Base-by-base conservation (phyloP, 495 filamentous ascomycete genomes). In the Cladorrhinum samala region DNA sequence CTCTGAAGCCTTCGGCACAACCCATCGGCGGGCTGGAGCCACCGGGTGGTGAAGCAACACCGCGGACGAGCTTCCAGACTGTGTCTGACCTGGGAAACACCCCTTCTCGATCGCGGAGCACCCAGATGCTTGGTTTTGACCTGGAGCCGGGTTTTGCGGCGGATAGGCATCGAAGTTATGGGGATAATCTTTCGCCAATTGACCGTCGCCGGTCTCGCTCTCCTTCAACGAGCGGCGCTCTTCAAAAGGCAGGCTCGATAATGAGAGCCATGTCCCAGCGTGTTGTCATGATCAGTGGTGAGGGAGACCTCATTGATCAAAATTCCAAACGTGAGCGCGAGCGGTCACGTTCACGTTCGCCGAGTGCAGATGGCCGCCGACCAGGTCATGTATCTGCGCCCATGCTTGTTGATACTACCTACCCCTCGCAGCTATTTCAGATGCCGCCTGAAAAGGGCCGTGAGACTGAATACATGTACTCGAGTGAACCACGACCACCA, bases 241-340 rank as follows among this genome's bases (percentile, higher is more conserved):
- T 95, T 49, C 78, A 79, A 18, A 76, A 89, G 58, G 88, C 93
- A 50, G 87, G 91, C 27, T 94, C 91, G 3, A 93, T 97, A 62
- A 85, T 99, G 69, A 87, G 91, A 59, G 91, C 91, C 58, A 94
- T 97, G 83, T 96, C 94, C 17, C 90, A 96, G 70, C 90, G 93
- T 68, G 90, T 99, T 52, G 93, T 97, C 62, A 96, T 96, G 65
- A 76, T 99, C 53, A 95, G 92, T 72, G 95, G 93, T 62, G 82
- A 84, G 44, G 72, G 68, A 2, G 91, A 96, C 56, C 72, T 88
- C 33, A 77, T 93, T 17, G 88, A 92, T 56, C 84, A 89, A 55
- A 80, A 78, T n/a, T 77, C 86, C 23, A 74, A 81, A 53, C 83
- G 86, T 17, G 72, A 70, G 21, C 70, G 71, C 45, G 75, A 36